Percentiles rank a stretch among this genome's conserved stretches.
phyloP scores from a whole-genome alignment of 1,284 basidiomycete genomes.

The Cryptococcus deneoformans region DNA sequence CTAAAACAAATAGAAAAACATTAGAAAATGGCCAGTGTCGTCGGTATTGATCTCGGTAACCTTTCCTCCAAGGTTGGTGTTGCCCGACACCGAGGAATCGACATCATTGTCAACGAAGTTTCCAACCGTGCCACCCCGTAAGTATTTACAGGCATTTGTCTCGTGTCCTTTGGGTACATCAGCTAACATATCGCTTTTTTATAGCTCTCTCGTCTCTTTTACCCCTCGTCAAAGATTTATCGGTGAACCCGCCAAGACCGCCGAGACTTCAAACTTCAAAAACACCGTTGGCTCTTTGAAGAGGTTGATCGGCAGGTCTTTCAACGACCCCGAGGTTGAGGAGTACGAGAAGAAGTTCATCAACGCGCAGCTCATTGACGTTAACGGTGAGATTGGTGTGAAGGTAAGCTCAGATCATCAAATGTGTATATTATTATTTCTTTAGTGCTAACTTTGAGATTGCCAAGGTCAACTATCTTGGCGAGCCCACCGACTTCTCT shows the following conservation, averaged over 20 bases:
- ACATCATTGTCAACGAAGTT: constrained; percentile 93
- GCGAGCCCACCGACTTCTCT: constrained; percentile 71
- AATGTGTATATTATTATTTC: neutral
- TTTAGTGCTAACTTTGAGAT: constrained; percentile 2
- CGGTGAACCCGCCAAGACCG: constrained; percentile 91
- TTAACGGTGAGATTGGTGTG: constrained; percentile 72
- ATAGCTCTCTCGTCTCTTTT: constrained; percentile 86
- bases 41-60: constrained; percentile 88
- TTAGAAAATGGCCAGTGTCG: constrained; percentile 56
- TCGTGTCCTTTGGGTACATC: too few relatives aligned
- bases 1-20: constrained; percentile 5
- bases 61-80: constrained; percentile 92
- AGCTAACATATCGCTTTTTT: neutral
- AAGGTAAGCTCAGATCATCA: constrained; percentile 58
- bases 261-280: constrained; percentile 96
- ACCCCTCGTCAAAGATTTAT: constrained; percentile 82
- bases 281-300: constrained; percentile 92
- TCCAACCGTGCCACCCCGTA: constrained; percentile 92
- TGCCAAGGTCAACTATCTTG: constrained; percentile 75
- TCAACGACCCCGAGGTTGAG: constrained; percentile 72
- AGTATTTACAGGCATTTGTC: constrained; percentile 35
- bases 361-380: constrained; percentile 78
- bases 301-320: constrained; percentile 74
- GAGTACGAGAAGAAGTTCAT: constrained; percentile 84
- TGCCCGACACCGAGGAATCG: constrained; percentile 86